Percentiles rank a stretch among this genome's conserved stretches.
Evolutionary conservation across 164 flowering plant genomes (phyloP).

Genomic region (Magnolia sinica): DNA sequence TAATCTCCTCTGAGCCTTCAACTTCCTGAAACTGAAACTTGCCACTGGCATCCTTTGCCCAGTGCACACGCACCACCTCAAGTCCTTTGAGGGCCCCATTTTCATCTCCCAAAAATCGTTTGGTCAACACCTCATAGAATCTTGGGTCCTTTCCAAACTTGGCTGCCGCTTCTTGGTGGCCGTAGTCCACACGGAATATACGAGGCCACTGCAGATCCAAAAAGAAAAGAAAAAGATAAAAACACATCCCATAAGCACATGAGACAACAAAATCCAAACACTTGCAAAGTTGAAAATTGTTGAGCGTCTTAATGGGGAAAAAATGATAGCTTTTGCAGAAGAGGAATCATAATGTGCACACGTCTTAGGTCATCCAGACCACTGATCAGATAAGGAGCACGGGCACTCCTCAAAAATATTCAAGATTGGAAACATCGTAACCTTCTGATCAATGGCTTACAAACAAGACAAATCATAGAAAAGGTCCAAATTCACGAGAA

Average conservation of each 20-base stretch:
- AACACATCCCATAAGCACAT: not conserved
- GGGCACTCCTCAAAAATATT: too few species aligned
- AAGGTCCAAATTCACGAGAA: too few species aligned
- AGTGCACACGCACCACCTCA: slow-evolving; percentile 70
- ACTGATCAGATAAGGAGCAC: too few species aligned
- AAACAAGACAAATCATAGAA: too few species aligned
- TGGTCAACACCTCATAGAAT: slow-evolving; percentile 86
- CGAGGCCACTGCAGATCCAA: slow-evolving; percentile 81
- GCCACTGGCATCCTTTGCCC: slow-evolving; percentile 95
- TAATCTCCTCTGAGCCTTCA: slow-evolving; percentile 77
- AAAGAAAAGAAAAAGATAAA: not conserved
- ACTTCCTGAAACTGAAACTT: slow-evolving; percentile 80
- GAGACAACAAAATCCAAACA: not conserved
- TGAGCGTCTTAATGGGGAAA: not conserved
- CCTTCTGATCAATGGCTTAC: too few species aligned
- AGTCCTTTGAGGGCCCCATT: slow-evolving; percentile 79
- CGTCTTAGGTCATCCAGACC: not conserved
- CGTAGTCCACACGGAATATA: slow-evolving; percentile 94
- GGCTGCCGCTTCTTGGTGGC: slow-evolving; percentile 91
- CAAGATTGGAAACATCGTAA: too few species aligned
- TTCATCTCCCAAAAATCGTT: slow-evolving; percentile 84
- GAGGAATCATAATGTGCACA: not conserved
- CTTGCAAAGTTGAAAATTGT: not conserved
- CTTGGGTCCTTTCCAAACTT: slow-evolving; percentile 97
- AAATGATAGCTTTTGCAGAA: not conserved